A percentile compares a stretch with the other conserved stretches of the same genome.
These are phyloP conservation scores for Phytophthora constricta DNA, from an alignment of 352 stramenopile genomes.

Conservation along the genomic window DNA sequence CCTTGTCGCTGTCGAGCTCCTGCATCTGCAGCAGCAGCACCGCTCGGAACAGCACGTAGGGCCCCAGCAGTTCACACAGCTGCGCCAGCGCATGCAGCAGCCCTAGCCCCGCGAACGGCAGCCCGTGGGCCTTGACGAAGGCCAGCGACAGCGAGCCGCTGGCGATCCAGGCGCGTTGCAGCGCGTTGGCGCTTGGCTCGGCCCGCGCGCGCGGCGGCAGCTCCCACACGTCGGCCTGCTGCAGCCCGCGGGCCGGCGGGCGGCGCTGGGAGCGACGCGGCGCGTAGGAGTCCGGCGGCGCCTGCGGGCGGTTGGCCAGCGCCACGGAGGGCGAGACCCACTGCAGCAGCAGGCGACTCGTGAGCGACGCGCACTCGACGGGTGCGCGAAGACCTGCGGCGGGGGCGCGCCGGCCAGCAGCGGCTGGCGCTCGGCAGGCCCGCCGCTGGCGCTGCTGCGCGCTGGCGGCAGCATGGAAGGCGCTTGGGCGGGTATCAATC, in stretches of 20 bases:
- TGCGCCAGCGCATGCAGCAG: constrained; percentile 49
- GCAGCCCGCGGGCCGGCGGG: constrained; percentile 42
- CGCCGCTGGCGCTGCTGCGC: constrained; percentile 20
- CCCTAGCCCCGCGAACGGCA: constrained; percentile 52
- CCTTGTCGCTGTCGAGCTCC: constrained; percentile 3
- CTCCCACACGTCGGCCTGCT: constrained; percentile 68
- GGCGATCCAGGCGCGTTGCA: constrained; percentile 67
- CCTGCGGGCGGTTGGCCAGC: constrained; percentile 39
- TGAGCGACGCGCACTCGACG: constrained; percentile 51
- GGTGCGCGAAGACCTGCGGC: constrained; percentile 45
- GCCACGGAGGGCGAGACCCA: constrained; percentile 57
- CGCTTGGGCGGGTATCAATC: too few species aligned
- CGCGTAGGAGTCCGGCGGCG: constrained; percentile 33
- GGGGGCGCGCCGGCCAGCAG: constrained; percentile 41
- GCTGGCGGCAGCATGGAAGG: constrained; percentile 26
- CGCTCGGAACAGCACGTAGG: constrained; percentile 70
- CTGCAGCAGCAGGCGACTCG: constrained; percentile 48
- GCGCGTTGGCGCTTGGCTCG: constrained; percentile 51
- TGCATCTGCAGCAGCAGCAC: constrained; percentile 53
- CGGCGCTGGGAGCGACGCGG: constrained; percentile 34
- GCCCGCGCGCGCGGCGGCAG: constrained; percentile 49
- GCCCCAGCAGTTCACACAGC: constrained; percentile 62
- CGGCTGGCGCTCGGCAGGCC: constrained; percentile 33
- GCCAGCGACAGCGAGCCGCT: constrained; percentile 60
- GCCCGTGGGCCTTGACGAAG: constrained; percentile 59